Conservation (phyloP, 148 eudicot genomes). For the Beta vulgaris region DNA sequence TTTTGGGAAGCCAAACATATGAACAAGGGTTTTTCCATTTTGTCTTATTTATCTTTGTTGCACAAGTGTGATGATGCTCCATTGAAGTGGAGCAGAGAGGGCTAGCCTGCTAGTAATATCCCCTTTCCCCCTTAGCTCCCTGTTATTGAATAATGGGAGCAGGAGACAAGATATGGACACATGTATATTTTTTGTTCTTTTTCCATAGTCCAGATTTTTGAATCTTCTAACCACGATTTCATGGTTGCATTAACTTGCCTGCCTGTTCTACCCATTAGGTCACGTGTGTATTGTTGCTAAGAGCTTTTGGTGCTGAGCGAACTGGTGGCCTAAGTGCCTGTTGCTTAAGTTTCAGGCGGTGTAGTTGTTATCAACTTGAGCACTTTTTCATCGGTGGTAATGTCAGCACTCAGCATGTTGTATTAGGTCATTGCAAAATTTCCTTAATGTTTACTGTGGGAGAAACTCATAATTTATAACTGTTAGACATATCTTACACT, state of each 20-base stretch:
- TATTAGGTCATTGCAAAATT: too few relatives aligned
- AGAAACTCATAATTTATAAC: too few relatives aligned
- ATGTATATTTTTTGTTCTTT: slow-evolving; percentile 31
- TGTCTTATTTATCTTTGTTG: slow-evolving; percentile 24
- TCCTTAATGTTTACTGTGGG: too few relatives aligned
- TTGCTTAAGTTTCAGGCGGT: background rate
- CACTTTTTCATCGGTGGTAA: too few relatives aligned
- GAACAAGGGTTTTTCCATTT: slow-evolving; percentile 27
- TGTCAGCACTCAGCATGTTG: too few relatives aligned
- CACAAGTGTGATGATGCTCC: slow-evolving; percentile 31
- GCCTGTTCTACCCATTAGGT: background rate
- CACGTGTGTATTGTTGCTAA: background rate
- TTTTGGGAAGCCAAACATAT: slow-evolving; percentile 31
- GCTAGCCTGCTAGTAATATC: slow-evolving; percentile 27
- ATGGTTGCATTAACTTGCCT: background rate
- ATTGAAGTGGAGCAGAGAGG: slow-evolving; percentile 28
- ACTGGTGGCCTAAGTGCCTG: background rate
- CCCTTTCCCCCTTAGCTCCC: slow-evolving; percentile 23
- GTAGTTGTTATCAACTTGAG: too few relatives aligned
- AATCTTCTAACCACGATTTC: background rate
- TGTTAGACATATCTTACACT: too few relatives aligned
- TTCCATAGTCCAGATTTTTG: slow-evolving; percentile 18
- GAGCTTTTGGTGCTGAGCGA: background rate
- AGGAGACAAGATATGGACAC: slow-evolving; percentile 28
- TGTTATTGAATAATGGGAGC: slow-evolving; percentile 39